A percentile compares a stretch with the other conserved stretches of the same genome.
phyloP scores from a whole-genome alignment of 495 filamentous ascomycete genomes.

The Aspergillus panamensis region DNA sequence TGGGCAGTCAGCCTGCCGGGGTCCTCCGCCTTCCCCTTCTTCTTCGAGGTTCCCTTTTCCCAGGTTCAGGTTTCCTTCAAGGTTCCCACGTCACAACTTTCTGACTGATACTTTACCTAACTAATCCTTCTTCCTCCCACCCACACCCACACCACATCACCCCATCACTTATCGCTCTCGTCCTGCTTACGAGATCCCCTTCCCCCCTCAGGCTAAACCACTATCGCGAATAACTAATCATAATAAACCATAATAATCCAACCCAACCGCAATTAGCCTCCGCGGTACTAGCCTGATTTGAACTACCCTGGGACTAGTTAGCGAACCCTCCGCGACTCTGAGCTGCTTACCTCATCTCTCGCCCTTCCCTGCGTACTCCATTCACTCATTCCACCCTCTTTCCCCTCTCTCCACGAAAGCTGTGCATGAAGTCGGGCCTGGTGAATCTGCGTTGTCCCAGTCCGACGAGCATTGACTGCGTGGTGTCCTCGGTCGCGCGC shows the following conservation, averaged over 20 bases:
- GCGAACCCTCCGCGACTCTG: not conserved
- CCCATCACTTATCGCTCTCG: not conserved
- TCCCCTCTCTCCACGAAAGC: conserved; percentile 13
- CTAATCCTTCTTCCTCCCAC: conserved; percentile 18
- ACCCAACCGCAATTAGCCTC: not conserved
- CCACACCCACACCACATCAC: too few species aligned
- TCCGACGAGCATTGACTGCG: conserved; percentile 18
- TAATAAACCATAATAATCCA: conserved; percentile 12
- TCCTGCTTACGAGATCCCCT: conserved; percentile 34
- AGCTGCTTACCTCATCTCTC: conserved; percentile 44
- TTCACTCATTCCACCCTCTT: conserved; percentile 20
- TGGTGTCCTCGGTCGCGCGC: conserved; percentile 17
- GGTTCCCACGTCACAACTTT: conserved; percentile 17
- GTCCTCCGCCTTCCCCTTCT: not conserved
- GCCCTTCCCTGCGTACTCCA: conserved; percentile 20
- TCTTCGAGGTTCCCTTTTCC: not conserved
- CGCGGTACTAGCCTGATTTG: too few species aligned
- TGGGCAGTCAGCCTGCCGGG: too few species aligned
- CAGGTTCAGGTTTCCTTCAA: not conserved
- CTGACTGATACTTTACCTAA: conserved; percentile 26
- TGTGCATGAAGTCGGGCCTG: conserved; percentile 7
- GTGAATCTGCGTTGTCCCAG: not conserved
- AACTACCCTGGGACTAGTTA: not conserved
- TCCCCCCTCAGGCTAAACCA: conserved; percentile 1
- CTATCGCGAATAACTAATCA: conserved; percentile 17